phyloP scores from a whole-genome alignment of 2,329 filamentous ascomycete species.

The Penicillium sp. region DNA sequence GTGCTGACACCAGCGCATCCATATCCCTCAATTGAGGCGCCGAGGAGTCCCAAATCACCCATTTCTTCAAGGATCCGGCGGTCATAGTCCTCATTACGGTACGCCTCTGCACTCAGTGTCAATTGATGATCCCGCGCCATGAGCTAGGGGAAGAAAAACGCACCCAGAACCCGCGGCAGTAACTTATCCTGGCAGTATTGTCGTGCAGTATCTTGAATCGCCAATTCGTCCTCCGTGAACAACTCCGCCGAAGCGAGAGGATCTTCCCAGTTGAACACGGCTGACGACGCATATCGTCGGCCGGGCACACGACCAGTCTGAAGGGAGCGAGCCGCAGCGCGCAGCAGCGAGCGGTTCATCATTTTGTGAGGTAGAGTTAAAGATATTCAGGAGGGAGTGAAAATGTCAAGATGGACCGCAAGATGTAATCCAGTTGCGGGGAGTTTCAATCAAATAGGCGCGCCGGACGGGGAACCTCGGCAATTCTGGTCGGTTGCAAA shows the following conservation, averaged over 20 bases:
- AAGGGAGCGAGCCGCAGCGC: slow-evolving; percentile 28
- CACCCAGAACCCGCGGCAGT: slow-evolving; percentile 78
- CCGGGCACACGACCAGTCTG: slow-evolving; percentile 18
- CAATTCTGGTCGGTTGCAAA: slow-evolving; percentile 16
- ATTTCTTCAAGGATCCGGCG: slow-evolving; percentile 80
- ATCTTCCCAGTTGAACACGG: slow-evolving; percentile 82
- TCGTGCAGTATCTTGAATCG: slow-evolving; percentile 84
- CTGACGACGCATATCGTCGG: slow-evolving; percentile 30
- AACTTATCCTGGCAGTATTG: slow-evolving; percentile 89
- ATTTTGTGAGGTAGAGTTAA: slow-evolving; percentile 5
- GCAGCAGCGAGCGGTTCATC: slow-evolving; percentile 33
- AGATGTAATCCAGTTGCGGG: slow-evolving; percentile 15
- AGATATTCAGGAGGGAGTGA: slow-evolving; percentile 1
- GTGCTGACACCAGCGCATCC: slow-evolving; percentile 82
- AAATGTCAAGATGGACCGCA: slow-evolving; percentile 2
- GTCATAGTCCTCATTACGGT: slow-evolving; percentile 81
- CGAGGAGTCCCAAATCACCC: slow-evolving; percentile 84
- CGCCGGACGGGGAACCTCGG: slow-evolving; percentile 25
- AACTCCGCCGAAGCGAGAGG: slow-evolving; percentile 69
- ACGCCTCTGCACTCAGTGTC: slow-evolving; percentile 57
- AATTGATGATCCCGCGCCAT: neutral
- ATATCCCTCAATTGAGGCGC: slow-evolving; percentile 79
- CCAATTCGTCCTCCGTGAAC: slow-evolving; percentile 82
- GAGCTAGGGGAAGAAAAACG: slow-evolving; percentile 29
- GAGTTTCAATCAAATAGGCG: slow-evolving; percentile 20